Conservation (phyloP, 2,329 filamentous ascomycete species). For the Aspergillus sp. region DNA sequence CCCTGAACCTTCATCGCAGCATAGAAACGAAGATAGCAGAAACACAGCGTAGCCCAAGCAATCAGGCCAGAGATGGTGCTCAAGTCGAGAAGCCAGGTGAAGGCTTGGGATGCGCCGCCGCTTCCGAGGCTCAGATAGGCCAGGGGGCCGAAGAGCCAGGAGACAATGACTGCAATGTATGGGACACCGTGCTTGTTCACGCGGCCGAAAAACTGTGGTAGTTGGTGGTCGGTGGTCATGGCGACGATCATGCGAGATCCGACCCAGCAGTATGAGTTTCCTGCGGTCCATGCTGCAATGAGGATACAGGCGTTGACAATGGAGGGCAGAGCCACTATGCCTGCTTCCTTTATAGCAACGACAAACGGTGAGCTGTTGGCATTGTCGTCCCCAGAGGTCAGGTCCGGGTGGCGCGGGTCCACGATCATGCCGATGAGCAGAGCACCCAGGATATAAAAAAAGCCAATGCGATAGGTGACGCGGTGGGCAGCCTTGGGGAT, state of each 20-base stretch:
- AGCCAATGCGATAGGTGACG: conserved; percentile 35
- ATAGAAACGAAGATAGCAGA: conserved; percentile 55
- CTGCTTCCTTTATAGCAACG: background rate
- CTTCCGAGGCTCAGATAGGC: background rate
- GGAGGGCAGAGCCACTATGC: background rate
- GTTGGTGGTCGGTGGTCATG: conserved; percentile 59
- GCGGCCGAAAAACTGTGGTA: conserved; percentile 57
- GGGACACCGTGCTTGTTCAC: conserved; percentile 56
- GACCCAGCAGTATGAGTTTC: conserved; percentile 47
- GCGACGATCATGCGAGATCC: conserved; percentile 62
- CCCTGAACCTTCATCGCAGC: conserved; percentile 45
- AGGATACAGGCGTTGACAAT: conserved; percentile 10
- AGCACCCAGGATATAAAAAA: conserved; percentile 38
- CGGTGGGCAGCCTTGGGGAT: background rate
- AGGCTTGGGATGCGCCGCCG: background rate
- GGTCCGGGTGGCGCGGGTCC: conserved; percentile 18
- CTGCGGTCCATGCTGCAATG: conserved; percentile 41
- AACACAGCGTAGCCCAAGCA: conserved; percentile 46
- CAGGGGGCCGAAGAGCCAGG: background rate
- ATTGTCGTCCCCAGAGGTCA: conserved; percentile 27
- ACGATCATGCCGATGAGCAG: conserved; percentile 33
- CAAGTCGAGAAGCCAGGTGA: conserved; percentile 38
- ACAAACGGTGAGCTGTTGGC: background rate
- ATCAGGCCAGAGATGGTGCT: conserved; percentile 49
- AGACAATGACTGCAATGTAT: conserved; percentile 42